Evolutionary conservation across 176 grass and related monocot species (phyloP).

Genomic region (Musa beccarii): DNA sequence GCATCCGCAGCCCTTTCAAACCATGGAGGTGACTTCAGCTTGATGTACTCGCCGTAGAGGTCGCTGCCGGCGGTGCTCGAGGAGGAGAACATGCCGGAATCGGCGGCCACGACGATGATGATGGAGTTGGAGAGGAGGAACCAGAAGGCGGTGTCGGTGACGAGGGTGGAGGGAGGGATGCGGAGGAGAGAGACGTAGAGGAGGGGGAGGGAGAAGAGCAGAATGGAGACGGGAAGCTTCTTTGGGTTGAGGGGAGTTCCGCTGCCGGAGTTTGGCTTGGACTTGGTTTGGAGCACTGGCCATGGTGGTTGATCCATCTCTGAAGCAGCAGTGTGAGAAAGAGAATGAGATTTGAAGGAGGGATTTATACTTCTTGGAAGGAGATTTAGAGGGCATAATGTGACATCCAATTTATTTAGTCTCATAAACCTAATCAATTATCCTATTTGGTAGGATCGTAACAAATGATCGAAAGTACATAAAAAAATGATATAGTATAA

Average conservation of each 20-base stretch:
- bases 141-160: slow-evolving; percentile 96
- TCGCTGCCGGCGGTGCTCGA: not conserved
- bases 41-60: slow-evolving; percentile 7
- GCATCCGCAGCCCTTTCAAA: not conserved
- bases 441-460: too few relatives aligned
- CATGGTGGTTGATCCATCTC: too few relatives aligned
- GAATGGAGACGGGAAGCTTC: slow-evolving; percentile 74
- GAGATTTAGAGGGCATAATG: too few relatives aligned
- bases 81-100: slow-evolving; percentile 59
- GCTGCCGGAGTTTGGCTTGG: slow-evolving; percentile 13
- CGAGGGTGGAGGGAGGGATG: slow-evolving; percentile 53
- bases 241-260: not conserved
- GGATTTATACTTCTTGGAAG: too few relatives aligned
- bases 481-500: too few relatives aligned
- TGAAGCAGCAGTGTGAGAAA: too few relatives aligned
- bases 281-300: not conserved
- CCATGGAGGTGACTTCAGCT: not conserved
- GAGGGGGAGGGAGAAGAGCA: slow-evolving; percentile 65
- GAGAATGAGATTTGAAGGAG: too few relatives aligned
- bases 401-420: too few relatives aligned
- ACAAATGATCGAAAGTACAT: too few relatives aligned
- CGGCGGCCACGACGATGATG: slow-evolving; percentile 75
- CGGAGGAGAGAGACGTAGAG: slow-evolving; percentile 88
- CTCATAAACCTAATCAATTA: too few relatives aligned
- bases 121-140: slow-evolving; percentile 98